Conservation (phyloP, 2,329 filamentous ascomycete species). For the Pestalotiopsis sp. region DNA sequence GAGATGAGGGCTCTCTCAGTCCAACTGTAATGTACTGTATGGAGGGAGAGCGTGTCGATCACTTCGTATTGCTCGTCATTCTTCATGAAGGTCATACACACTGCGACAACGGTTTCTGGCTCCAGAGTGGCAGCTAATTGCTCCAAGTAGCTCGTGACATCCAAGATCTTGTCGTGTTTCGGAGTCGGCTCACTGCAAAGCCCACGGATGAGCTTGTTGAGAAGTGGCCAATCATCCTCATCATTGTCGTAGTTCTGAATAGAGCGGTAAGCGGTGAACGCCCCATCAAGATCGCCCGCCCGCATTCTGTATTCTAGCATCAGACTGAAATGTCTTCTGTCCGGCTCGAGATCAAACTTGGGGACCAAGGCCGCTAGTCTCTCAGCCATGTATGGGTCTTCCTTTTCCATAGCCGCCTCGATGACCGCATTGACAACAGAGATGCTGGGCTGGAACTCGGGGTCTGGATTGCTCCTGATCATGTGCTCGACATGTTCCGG, state of each 20-base stretch:
- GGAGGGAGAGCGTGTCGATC: constrained; percentile 78
- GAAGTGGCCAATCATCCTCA: constrained; percentile 60
- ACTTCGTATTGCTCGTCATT: constrained; percentile 78
- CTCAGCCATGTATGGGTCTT: constrained; percentile 73
- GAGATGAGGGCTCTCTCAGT: constrained; percentile 69
- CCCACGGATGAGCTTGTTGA: constrained; percentile 73
- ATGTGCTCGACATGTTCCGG: constrained; percentile 74
- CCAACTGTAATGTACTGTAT: constrained; percentile 70
- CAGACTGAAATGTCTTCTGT: constrained; percentile 71
- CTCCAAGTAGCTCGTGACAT: constrained; percentile 73
- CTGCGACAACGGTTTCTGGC: constrained; percentile 70
- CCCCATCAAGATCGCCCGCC: constrained; percentile 71
- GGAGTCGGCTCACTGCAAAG: constrained; percentile 63
- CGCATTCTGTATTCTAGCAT: constrained; percentile 77
- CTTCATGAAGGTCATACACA: constrained; percentile 74
- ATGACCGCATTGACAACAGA: constrained; percentile 78
- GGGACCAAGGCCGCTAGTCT: constrained; percentile 69
- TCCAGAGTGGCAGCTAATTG: constrained; percentile 70
- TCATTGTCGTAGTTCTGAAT: constrained; percentile 58
- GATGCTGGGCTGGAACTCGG: constrained; percentile 60
- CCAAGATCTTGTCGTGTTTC: constrained; percentile 71
- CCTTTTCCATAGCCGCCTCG: constrained; percentile 67
- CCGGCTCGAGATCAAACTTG: constrained; percentile 65
- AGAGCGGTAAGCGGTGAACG: constrained; percentile 64
- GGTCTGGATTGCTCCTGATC: constrained; percentile 55